Evolutionary conservation across 352 stramenopile species (phyloP), one percentile per base, ranked within the genome.

Genomic region (Phytophthora pluvialis): DNA sequence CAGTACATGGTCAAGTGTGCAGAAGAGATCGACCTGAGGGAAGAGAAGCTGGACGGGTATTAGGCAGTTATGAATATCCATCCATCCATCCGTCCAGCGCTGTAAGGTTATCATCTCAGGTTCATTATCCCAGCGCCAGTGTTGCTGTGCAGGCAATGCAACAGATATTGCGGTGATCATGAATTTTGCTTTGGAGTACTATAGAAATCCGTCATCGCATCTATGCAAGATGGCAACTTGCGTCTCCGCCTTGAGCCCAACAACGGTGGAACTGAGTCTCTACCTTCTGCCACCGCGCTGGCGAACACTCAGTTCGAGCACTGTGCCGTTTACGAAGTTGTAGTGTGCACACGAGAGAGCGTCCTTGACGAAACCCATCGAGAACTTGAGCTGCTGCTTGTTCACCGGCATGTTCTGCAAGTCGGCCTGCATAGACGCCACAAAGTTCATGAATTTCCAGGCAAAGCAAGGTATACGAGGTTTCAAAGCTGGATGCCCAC

Each of bases 381-480:
- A 65, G 18, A 85, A 87, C 71, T 98, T 98, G 16, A 99, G 70
- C 75, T 99, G 95, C 75, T 98, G 93, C 70, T 99, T 99, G 79
- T 98, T 98, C 31, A 93, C 67, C 4, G 94, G 94, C 93, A 99
- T 99, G 7, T 79, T 84, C 35, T 89, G 85, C 38, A 98, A 71
- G 44, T 97, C 73, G 4, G 61, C 58, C 83, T 92, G 46, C 51
- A 32, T 15, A 21, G 5, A 52, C 11, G 49, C 25, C 25, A 43
- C n/a, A 60, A 26, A 21, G 46, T 53, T 40, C 12, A 35, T 45
- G 7, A 32, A 29, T 32, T 32, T n/a, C 48, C 9, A 42, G 3
- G 33, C 26, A 53, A 53, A 26, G 18, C 21, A 33, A 56, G 10
- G 42, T 51, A 6, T 47, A 7, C 13, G 35, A 6, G 42, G 25